These are phyloP conservation scores for Chenopodium quinoa DNA, from an alignment of 148 eudicot species.

Conservation along the genomic window DNA sequence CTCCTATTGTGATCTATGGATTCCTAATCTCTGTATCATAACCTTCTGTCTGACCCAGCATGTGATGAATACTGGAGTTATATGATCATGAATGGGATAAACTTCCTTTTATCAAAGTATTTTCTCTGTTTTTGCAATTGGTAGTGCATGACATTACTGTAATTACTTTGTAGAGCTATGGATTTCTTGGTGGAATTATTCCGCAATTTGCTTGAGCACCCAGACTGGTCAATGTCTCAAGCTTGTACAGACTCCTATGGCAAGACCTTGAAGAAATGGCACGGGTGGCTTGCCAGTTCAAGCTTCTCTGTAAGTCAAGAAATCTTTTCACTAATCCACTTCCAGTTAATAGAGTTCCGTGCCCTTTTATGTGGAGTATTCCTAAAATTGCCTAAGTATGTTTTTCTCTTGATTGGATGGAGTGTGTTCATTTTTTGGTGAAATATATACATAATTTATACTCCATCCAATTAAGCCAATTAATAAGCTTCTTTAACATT, in stretches of 20 bases:
- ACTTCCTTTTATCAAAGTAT: background rate
- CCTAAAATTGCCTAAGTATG: background rate
- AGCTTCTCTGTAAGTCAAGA: slow-evolving; percentile 59
- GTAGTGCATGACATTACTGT: slow-evolving; percentile 5
- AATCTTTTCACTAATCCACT: background rate
- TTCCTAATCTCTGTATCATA: background rate
- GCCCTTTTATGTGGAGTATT: background rate
- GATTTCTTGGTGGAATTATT: slow-evolving; percentile 87
- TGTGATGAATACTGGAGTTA: background rate
- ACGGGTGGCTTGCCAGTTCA: slow-evolving; percentile 96
- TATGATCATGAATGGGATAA: background rate
- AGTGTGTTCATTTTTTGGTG: background rate
- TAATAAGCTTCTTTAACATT: background rate
- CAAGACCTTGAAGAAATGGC: slow-evolving; percentile 93
- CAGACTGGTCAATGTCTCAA: slow-evolving; percentile 79
- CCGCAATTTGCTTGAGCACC: slow-evolving; percentile 60
- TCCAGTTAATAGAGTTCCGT: background rate
- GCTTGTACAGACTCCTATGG: slow-evolving; percentile 73
- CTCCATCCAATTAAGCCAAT: background rate
- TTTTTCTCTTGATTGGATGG: background rate
- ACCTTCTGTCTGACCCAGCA: background rate
- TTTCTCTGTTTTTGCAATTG: background rate
- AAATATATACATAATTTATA: too few species aligned
- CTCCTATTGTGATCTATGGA: background rate
- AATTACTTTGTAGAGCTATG: slow-evolving; percentile 60